phyloP scores from a whole-genome alignment of 306 rosid species.

The barrel medic (Medicago truncatula) region MtrunA17r5.0-ANR NC_053045.1:2788001-2788500 shows the following conservation, averaged over 20 bases:
- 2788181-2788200: slow-evolving; percentile 46
- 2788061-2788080: slow-evolving; percentile 51
- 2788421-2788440: too few relatives aligned
- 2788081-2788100: slow-evolving; percentile 57
- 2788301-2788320: not conserved
- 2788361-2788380: not conserved
- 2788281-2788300: not conserved
- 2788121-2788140: slow-evolving; percentile 59
- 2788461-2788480: not conserved
- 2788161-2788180: slow-evolving; percentile 58
- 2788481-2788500: not conserved
- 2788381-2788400: not conserved
- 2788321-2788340: not conserved
- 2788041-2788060: slow-evolving; percentile 56
- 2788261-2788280: slow-evolving; percentile 18
- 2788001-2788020: not conserved
- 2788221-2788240: slow-evolving; percentile 72
- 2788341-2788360: not conserved
- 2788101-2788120: slow-evolving; percentile 58
- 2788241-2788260: slow-evolving; percentile 43
- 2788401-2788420: not conserved
- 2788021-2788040: slow-evolving; percentile 30
- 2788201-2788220: slow-evolving; percentile 55
- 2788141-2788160: slow-evolving; percentile 46
- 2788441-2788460: not conserved